phyloP scores from a whole-genome alignment of 805 yeast genomes.

The Metschnikowia anglica region DNA sequence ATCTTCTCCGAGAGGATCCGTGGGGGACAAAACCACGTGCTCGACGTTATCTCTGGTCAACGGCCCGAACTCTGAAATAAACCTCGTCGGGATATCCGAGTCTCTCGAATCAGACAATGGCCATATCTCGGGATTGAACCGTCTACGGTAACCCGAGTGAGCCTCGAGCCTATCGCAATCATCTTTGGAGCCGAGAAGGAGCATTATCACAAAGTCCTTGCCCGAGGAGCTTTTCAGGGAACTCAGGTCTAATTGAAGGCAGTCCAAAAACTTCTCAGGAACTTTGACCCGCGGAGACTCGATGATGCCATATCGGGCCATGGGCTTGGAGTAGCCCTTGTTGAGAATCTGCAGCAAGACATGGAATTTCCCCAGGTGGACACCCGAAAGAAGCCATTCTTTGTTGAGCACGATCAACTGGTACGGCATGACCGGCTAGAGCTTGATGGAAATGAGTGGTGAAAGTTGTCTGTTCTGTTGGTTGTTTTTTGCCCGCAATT shows the following conservation, averaged over 20 bases:
- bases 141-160: slow-evolving; percentile 24
- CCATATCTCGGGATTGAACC: slow-evolving; percentile 23
- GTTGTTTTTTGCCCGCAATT: too few relatives aligned
- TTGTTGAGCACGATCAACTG: slow-evolving; percentile 25
- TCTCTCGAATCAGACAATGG: slow-evolving; percentile 23
- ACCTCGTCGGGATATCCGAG: slow-evolving; percentile 30
- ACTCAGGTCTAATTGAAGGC: slow-evolving; percentile 25
- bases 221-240: background rate
- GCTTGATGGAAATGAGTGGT: too few relatives aligned
- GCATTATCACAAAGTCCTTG: slow-evolving; percentile 21
- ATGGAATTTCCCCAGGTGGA: slow-evolving; percentile 11
- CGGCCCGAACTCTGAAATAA: slow-evolving; percentile 23
- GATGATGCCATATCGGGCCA: slow-evolving; percentile 44
- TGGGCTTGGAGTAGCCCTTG: slow-evolving; percentile 49
- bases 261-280: slow-evolving; percentile 21
- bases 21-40: slow-evolving; percentile 19
- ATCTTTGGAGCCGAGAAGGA: slow-evolving; percentile 30
- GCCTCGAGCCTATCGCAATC: slow-evolving; percentile 25
- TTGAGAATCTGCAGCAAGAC: slow-evolving; percentile 39
- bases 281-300: slow-evolving; percentile 41
- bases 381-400: slow-evolving; percentile 23
- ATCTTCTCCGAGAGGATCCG: slow-evolving; percentile 20
- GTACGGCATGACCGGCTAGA: slow-evolving; percentile 13
- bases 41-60: slow-evolving; percentile 18
- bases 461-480: too few relatives aligned